Evolutionary conservation across 441 rosid species (phyloP).

Genomic region (Bocquillonia castaneifolia): DNA sequence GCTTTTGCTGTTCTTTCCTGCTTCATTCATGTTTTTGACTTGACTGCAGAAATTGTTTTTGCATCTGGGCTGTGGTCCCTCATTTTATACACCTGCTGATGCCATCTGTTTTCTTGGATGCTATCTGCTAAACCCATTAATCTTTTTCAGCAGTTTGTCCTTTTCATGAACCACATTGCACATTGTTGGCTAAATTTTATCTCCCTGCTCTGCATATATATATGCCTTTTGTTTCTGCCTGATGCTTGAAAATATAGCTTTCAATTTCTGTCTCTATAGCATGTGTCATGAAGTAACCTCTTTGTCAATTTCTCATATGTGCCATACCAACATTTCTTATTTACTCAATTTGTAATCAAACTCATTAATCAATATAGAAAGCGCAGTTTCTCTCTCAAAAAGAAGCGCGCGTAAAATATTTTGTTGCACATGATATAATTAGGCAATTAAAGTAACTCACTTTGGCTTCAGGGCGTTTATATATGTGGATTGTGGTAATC

Average conservation of each 20-base stretch:
- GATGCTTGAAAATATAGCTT: not conserved
- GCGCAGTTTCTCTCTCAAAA: not conserved
- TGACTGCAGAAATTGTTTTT: constrained; percentile 1
- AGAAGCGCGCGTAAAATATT: not conserved
- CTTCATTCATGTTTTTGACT: constrained; percentile 8
- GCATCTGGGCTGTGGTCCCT: constrained; percentile 17
- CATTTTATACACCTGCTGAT: not conserved
- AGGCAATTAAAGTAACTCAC: not conserved
- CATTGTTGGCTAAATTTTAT: not conserved
- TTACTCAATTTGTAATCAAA: too few relatives aligned
- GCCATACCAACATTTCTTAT: not conserved
- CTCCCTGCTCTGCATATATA: too few relatives aligned
- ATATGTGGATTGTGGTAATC: too few relatives aligned
- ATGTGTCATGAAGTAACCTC: not conserved
- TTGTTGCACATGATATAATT: too few relatives aligned
- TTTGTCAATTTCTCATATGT: constrained; percentile 3
- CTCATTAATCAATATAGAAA: not conserved
- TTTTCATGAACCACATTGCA: constrained; percentile 9
- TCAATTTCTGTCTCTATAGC: constrained; percentile 6
- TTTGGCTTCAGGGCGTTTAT: too few relatives aligned
- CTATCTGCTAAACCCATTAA: constrained; percentile 9
- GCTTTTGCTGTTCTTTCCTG: constrained; percentile 3
- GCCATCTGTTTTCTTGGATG: constrained; percentile 11
- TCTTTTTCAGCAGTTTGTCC: constrained; percentile 16
- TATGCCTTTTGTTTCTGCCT: constrained; percentile 1